Conservation (phyloP, 306 rosid species). For the Vigna hirtella region DNA sequence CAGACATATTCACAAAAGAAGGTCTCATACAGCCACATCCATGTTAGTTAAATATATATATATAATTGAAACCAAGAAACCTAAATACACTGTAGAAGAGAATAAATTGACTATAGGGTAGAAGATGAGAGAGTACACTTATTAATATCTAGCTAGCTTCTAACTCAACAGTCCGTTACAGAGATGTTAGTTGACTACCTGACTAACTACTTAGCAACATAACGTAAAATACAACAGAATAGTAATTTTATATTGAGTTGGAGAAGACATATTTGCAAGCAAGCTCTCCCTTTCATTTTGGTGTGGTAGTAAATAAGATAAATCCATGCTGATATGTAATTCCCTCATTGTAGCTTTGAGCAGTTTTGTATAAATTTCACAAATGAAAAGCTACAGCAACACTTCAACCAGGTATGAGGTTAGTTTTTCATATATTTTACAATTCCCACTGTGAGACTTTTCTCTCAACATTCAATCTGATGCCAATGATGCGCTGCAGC, state of each 20-base stretch:
- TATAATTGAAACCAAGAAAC: too few species aligned
- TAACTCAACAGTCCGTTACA: too few species aligned
- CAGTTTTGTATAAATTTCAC: constrained; percentile 91
- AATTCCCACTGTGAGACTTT: constrained; percentile 49
- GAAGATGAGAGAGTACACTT: background rate
- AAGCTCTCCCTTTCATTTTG: constrained; percentile 23
- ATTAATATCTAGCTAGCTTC: too few species aligned
- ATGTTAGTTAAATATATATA: constrained; percentile 30
- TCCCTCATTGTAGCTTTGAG: constrained; percentile 76
- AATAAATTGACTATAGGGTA: too few species aligned
- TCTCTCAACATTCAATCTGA: constrained; percentile 53
- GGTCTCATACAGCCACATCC: constrained; percentile 33
- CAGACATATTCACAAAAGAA: background rate
- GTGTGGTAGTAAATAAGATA: constrained; percentile 31
- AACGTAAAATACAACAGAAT: background rate
- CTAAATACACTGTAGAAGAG: too few species aligned
- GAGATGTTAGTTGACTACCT: background rate
- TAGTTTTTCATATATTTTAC: constrained; percentile 65
- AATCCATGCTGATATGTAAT: constrained; percentile 43
- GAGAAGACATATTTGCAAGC: constrained; percentile 2
- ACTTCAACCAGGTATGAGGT: constrained; percentile 99
- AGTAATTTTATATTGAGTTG: constrained; percentile 6
- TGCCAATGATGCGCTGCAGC: constrained; percentile 63
- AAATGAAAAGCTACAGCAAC: constrained; percentile 97
- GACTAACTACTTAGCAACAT: too few species aligned